phyloP scores from a whole-genome alignment of 495 filamentous ascomycete genomes.

The Aspergillus saccharolyticus region DNA sequence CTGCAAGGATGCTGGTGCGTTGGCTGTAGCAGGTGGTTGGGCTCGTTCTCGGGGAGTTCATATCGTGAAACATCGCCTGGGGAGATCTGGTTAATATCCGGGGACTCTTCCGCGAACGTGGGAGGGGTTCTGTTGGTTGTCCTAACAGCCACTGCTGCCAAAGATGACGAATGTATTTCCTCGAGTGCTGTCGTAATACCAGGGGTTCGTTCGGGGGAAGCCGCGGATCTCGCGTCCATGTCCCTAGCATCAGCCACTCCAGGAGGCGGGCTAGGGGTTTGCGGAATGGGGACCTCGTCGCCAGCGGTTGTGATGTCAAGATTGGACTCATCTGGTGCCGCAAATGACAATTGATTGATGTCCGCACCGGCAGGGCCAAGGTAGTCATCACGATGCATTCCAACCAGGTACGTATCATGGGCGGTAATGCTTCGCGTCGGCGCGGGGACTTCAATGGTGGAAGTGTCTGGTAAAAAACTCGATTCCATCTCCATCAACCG shows the following conservation, averaged over 20 bases:
- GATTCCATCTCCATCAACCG: constrained; percentile 85
- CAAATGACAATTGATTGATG: constrained; percentile 27
- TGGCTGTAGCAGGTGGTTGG: constrained; percentile 28
- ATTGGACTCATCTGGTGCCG: constrained; percentile 22
- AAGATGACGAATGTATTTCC: constrained; percentile 60
- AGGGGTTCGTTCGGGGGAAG: constrained; percentile 24
- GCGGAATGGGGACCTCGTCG: constrained; percentile 42
- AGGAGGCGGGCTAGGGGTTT: constrained; percentile 29
- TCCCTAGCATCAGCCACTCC: constrained; percentile 22
- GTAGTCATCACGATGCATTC: constrained; percentile 25
- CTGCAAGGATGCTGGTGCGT: constrained; percentile 27
- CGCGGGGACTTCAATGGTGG: constrained; percentile 38
- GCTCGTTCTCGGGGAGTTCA: constrained; percentile 19
- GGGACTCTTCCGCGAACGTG: constrained; percentile 15
- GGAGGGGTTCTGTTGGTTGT: constrained; percentile 34
- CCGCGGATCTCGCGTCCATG: constrained; percentile 22
- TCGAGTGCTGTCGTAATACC: constrained; percentile 56
- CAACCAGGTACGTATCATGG: constrained; percentile 43
- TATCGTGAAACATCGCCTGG: constrained; percentile 24
- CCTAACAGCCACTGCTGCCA: constrained; percentile 57
- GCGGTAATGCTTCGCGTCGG: constrained; percentile 23
- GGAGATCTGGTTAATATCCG: constrained; percentile 20
- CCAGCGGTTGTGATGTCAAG: constrained; percentile 15
- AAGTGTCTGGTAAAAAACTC: constrained; percentile 62
- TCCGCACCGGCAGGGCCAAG: constrained; percentile 17